Evolutionary conservation across 805 yeast species (phyloP).

Genomic region (Saturnispora diversa): DNA sequence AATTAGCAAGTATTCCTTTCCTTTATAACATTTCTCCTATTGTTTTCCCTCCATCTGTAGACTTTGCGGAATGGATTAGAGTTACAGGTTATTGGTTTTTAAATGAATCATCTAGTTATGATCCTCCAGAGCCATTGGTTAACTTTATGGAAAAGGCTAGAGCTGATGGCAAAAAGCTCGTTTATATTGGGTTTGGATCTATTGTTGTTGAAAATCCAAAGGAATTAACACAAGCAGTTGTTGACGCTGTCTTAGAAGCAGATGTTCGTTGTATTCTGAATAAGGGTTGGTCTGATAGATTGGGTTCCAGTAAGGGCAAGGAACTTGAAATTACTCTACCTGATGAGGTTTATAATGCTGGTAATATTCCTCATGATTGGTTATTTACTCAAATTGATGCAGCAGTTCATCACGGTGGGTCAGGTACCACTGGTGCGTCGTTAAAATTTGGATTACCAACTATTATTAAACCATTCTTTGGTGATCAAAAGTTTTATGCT

Average conservation of each 20-base stretch:
- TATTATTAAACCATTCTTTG: conserved; percentile 88
- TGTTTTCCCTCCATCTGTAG: conserved; percentile 86
- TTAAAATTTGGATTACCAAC: conserved; percentile 83
- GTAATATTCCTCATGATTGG: conserved; percentile 90
- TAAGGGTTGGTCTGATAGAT: conserved; percentile 91
- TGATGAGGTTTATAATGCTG: conserved; percentile 56
- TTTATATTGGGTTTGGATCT: conserved; percentile 93
- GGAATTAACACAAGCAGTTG: conserved; percentile 67
- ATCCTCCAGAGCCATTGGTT: conserved; percentile 51
- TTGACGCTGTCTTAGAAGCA: conserved; percentile 69
- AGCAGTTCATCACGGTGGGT: conserved; percentile 96
- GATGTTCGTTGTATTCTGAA: conserved; percentile 82
- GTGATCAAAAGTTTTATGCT: conserved; percentile 93
- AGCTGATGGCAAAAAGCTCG: conserved; percentile 55
- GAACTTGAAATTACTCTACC: conserved; percentile 47
- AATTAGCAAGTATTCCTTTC: conserved; percentile 77
- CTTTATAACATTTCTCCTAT: conserved; percentile 82
- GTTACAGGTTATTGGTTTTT: conserved; percentile 96
- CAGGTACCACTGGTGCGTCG: conserved; percentile 94
- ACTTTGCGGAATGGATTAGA: conserved; percentile 90
- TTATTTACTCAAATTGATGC: conserved; percentile 82
- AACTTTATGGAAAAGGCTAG: conserved; percentile 59
- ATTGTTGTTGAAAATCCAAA: conserved; percentile 82
- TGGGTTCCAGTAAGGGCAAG: conserved; percentile 30
- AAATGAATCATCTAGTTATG: conserved; percentile 41